Base-by-base conservation (phyloP, 805 yeast species). In the Yarrowia keelungensis region DNA sequence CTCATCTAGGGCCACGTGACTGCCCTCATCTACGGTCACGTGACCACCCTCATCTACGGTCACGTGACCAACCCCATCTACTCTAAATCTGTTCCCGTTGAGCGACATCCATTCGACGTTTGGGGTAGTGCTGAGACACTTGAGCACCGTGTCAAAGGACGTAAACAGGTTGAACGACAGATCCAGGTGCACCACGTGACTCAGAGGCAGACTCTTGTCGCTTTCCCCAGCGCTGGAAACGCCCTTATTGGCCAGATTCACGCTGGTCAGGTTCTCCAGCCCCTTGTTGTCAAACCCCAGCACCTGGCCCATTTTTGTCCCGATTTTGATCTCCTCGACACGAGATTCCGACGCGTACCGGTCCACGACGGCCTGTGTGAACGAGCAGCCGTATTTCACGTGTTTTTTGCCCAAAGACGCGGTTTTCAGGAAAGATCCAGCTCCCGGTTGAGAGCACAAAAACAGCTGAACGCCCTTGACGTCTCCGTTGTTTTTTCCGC, bases 401-500 rank as follows among this genome's bases (percentile, higher is more conserved):
- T 71, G 54, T 0, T 69, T 70, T 49, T 85, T 84, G 22, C 75
- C 78, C 41, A 71, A 72, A 70, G 80, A 81, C 8, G 77, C 72
- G 0, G 77, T 71, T 73, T 88, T 90, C 39, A 91, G 69, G 72
- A 91, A 91, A 4, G 92, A 86, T 0, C 91, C 96, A 2, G 87
- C 79, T 0, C 80, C 80, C 0, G 71, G 75, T n/a, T 70, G 77
- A n/a, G 45, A 42, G 54, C 79, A 74, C 8, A 71, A 42, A 75
- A 93, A 93, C 75, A 91, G 91, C 67, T 75, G 72, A 0, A 77
- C 73, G 0, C 88, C 91, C 22, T 84, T 80, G 36, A 86, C 70
- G 0, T 75, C 69, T 0, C 98, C 98, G 71, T 84, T 79, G 75
- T 92, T 86, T 73, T 88, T 91, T 1, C 98, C 98, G 43, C 92